phyloP scores from a whole-genome alignment of 371 early-diverging fungal genomes.

The Thermomucor indicae-seudaticae region DNA sequence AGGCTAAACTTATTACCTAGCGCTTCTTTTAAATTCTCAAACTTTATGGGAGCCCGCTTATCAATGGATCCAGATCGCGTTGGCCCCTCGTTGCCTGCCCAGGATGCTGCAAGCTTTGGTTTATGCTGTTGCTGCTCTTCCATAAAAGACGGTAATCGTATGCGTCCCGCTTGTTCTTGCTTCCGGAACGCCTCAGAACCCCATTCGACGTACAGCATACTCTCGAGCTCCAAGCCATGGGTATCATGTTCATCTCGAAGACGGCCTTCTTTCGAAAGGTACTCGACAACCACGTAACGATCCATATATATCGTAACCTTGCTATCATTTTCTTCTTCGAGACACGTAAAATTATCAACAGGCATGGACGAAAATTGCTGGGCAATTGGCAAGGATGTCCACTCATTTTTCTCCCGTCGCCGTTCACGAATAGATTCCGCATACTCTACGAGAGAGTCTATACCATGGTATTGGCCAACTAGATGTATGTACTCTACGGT shows the following conservation, averaged over 20 bases:
- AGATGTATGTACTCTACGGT: conserved; percentile 34
- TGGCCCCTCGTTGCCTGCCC: background rate
- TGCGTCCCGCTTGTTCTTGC: background rate
- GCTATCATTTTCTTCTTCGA: background rate
- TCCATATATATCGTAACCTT: conserved; percentile 15
- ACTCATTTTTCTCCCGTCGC: conserved; percentile 4
- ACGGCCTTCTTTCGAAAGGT: conserved; percentile 17
- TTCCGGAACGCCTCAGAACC: conserved; percentile 30
- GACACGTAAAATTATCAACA: background rate
- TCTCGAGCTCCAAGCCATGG: conserved; percentile 39
- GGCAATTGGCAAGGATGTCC: background rate
- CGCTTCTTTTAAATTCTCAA: conserved; percentile 12
- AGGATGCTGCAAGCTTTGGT: conserved; percentile 10
- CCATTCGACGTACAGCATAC: conserved; percentile 43
- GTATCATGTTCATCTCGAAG: conserved; percentile 30
- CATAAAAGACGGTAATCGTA: background rate
- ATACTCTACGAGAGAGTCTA: conserved; percentile 4
- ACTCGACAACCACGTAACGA: conserved; percentile 21
- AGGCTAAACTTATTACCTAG: background rate
- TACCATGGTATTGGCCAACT: conserved; percentile 4
- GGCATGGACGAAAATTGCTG: background rate
- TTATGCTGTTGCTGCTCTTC: conserved; percentile 5
- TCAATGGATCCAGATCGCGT: background rate
- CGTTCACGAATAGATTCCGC: conserved; percentile 1
- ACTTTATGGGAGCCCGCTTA: background rate